Base-by-base conservation (phyloP, 2,329 filamentous ascomycete genomes). In the Ambrosiella xylebori region DNA sequence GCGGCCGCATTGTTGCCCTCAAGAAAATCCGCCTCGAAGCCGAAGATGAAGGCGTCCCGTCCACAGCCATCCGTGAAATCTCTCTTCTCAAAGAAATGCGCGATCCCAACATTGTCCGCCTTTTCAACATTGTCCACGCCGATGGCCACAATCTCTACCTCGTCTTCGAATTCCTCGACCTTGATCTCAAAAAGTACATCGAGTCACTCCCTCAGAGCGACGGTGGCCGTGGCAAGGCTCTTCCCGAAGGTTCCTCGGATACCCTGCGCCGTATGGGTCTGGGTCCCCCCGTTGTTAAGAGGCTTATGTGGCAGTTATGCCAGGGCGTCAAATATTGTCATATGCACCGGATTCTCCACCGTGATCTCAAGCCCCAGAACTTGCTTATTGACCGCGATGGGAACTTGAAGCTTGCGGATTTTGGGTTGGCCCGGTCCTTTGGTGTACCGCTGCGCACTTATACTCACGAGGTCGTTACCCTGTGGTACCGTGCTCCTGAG, bases 11-110 rank as follows among this genome's bases (percentile, higher is more conserved):
- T 65, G 89, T 95, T 63, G 89, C 89, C 19, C 76, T 95, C 64
- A 95, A 95, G 78, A 95, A 95, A 76, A 95, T 95, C 66, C 86
- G 89, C 63, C 85, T 95, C 65, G 90, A 95, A 68, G 88, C 89
- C 62, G 90, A 95, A 74, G 89, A 95, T 73, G 90, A 95, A 69
- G 89, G 89, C 64, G 88, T 95, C 15, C 90, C 89, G 2, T 90
- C 85, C 66, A 95, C 89, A 2, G 90, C 89, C 64, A 95, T 95
- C 66, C 88, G 89, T 65, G 89, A 95, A 71, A 95, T 95, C 67
- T 94, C 88, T 35, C 79, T 95, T 49, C 81, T 95, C 66, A 95
- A 95, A 71, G 89, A 95, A 72, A 90, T 95, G 87, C 84, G 85
- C 68, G 86, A 95, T 69, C 84, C 86, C 62, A 94, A 91, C 71